Base-by-base conservation (phyloP, 2,329 filamentous ascomycete genomes). In the Atkinsonella hypoxylon region DNA sequence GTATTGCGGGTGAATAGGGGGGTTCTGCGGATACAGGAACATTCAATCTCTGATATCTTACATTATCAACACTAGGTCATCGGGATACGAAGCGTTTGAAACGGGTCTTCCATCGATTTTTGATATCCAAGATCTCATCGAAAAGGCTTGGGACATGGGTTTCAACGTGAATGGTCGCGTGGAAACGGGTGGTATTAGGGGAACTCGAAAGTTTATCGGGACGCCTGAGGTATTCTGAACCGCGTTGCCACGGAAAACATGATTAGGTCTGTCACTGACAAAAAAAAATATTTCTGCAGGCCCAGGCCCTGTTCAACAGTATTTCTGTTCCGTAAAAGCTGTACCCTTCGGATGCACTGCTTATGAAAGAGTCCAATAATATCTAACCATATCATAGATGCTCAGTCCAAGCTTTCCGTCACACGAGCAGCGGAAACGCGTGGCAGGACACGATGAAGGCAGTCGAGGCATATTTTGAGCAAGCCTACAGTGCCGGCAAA, bases 141-240 rank as follows among this genome's bases (percentile, higher is more conserved):
- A 97, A 65, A 69, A 72, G 15, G 91, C 89, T 0, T 97, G 91
- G 91, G 87, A 95, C 60, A 75, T 75, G 61, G 89, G 87, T 0
- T 88, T 93, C 62, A 93, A 94, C 59, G 64, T 77, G 3, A 75
- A 81, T 43, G 88, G 86, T 3, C 78, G 87, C 34, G 62, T 79
- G 2, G 89, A 97, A 66, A 96, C 90, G 0, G 91, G 91, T 2
- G 89, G 89, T 1, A 86, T 97, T 55, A 80, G 74, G 55, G 83
- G 83, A n/a, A 95, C 90, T 0, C 80, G 93, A 53, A 97, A 96
- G 65, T 97, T 93, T 62, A 97, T 97, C 58, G 91, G 91, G 15
- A 96, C 91, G 1, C 83, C 88, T 9, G 91, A 97, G 73, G 87
- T 87, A 71, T 57, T 4, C 3, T 45, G 15, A 11, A 17, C 22